Conservation (phyloP, 495 filamentous ascomycete species). For the Penicillium argentinense region DNA sequence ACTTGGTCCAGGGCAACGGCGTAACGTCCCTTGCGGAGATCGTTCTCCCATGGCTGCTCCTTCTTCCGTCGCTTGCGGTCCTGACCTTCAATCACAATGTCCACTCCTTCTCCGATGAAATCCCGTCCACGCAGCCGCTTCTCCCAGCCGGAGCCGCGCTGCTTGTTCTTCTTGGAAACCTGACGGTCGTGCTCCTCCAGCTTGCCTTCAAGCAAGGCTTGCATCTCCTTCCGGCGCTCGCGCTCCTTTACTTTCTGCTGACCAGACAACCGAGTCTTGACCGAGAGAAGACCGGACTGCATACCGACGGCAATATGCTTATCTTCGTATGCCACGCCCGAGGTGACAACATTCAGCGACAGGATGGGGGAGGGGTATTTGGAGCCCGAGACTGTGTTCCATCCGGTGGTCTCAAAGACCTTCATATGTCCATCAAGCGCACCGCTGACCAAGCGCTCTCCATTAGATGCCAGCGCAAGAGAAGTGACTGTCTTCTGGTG, state of each 20-base stretch:
- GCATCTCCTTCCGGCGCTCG: slow-evolving; percentile 82
- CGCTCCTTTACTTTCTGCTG: slow-evolving; percentile 74
- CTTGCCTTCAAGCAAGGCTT: slow-evolving; percentile 74
- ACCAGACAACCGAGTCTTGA: slow-evolving; percentile 83
- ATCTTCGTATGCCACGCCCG: slow-evolving; percentile 67
- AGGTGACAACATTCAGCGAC: slow-evolving; percentile 69
- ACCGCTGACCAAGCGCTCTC: slow-evolving; percentile 78
- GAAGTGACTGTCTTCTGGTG: slow-evolving; percentile 98
- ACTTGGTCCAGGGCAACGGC: slow-evolving; percentile 75
- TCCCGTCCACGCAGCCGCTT: slow-evolving; percentile 73
- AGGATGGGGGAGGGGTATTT: slow-evolving; percentile 92
- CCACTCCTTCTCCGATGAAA: slow-evolving; percentile 79
- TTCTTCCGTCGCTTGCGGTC: slow-evolving; percentile 56
- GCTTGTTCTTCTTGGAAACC: slow-evolving; percentile 64
- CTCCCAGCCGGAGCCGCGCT: slow-evolving; percentile 66
- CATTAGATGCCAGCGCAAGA: slow-evolving; percentile 72
- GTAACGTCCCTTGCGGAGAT: slow-evolving; percentile 78
- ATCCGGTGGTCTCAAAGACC: slow-evolving; percentile 84
- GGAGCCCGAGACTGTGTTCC: slow-evolving; percentile 88
- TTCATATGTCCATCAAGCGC: slow-evolving; percentile 95
- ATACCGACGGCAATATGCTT: slow-evolving; percentile 92
- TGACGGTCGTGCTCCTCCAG: slow-evolving; percentile 67
- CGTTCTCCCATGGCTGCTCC: slow-evolving; percentile 73
- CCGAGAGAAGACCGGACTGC: slow-evolving; percentile 83
- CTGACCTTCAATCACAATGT: slow-evolving; percentile 83